phyloP scores from a whole-genome alignment of 2,329 filamentous ascomycete genomes.

The Ceratocystis eucalypticola region DNA sequence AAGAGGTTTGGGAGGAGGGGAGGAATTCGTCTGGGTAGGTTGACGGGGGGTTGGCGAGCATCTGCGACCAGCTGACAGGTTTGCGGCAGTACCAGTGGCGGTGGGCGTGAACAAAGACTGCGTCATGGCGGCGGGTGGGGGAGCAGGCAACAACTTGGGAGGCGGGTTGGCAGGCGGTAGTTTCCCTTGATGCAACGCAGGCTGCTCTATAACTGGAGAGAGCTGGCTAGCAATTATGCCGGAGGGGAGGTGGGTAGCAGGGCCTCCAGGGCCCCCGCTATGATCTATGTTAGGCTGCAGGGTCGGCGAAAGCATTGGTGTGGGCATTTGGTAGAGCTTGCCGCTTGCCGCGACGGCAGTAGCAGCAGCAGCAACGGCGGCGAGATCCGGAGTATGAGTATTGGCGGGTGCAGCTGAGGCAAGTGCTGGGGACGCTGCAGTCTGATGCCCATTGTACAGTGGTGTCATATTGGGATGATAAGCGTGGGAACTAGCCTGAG shows the following conservation, averaged over 20 bases:
- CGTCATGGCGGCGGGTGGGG: neutral
- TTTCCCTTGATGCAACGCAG: too few species aligned
- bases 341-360: neutral
- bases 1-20: neutral
- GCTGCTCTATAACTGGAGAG: too few species aligned
- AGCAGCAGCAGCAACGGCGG: neutral
- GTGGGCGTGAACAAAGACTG: neutral
- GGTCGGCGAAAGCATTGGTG: neutral
- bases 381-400: neutral
- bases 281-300: neutral
- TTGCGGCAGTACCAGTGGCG: too few species aligned
- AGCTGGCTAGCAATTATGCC: neutral
- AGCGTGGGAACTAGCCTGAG: neutral
- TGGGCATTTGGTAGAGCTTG: neutral
- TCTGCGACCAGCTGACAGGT: neutral
- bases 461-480: neutral
- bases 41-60: neutral
- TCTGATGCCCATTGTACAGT: neutral
- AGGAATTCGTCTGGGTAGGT: neutral
- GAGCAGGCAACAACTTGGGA: too few species aligned
- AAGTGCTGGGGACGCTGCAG: neutral
- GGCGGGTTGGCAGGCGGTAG: too few species aligned
- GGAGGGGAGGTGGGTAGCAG: neutral
- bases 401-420: neutral
- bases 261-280: neutral